Evolutionary conservation across 192 early-diverging fungal species (phyloP).

Genomic region (Chytriomyces confervae): DNA sequence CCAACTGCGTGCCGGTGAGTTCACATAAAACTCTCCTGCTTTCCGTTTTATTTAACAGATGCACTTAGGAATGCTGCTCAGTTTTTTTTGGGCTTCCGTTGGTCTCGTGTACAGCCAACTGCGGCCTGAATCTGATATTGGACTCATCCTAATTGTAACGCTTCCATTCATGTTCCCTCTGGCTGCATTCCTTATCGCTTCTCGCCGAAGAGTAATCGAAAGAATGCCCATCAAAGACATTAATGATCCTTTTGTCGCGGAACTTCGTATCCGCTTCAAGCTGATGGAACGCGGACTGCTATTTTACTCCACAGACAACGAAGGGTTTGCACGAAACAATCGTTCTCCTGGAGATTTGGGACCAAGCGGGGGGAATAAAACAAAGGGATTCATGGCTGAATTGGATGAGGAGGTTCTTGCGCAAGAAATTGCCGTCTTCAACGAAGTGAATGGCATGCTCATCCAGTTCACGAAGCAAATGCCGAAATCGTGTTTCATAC

Average conservation of each 20-base stretch:
- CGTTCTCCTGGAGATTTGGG: conserved; percentile 15
- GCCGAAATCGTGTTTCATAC: conserved; percentile 43
- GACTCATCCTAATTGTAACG: conserved; percentile 37
- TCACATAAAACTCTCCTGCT: background rate
- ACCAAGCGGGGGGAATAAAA: background rate
- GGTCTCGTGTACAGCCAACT: conserved; percentile 36
- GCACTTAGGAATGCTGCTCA: conserved; percentile 21
- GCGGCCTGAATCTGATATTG: conserved; percentile 46
- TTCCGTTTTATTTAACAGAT: background rate
- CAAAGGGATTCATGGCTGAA: background rate
- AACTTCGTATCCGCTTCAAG: conserved; percentile 40
- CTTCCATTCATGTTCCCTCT: conserved; percentile 30
- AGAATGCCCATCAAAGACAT: conserved; percentile 11
- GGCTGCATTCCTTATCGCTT: conserved; percentile 21
- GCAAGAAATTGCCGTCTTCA: conserved; percentile 20
- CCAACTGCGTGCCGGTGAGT: conserved; percentile 29
- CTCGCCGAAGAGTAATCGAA: conserved; percentile 36
- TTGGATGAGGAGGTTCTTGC: conserved; percentile 2
- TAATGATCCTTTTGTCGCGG: conserved; percentile 32
- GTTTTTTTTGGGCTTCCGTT: conserved; percentile 48
- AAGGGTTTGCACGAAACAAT: conserved; percentile 6
- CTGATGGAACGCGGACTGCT: conserved; percentile 35
- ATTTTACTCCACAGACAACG: conserved; percentile 29
- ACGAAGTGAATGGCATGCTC: conserved; percentile 33
- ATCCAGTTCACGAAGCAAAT: conserved; percentile 21